Evolutionary conservation across 2,329 filamentous ascomycete genomes (phyloP).

Genomic region (Alternaria postmessia): DNA sequence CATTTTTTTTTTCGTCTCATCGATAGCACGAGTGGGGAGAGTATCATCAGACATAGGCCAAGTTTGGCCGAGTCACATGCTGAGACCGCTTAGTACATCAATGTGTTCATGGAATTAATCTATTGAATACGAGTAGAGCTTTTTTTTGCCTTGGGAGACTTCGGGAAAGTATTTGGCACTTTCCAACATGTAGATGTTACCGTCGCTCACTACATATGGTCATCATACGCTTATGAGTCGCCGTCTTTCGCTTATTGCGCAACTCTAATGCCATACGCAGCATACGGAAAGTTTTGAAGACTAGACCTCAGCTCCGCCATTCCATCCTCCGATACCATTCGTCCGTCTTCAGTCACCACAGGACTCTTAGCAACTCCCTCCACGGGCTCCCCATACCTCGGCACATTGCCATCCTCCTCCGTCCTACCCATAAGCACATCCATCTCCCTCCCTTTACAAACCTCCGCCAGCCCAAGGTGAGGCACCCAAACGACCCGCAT

Average conservation of each 20-base stretch:
- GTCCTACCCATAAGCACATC: constrained; percentile 13
- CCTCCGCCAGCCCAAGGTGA: constrained; percentile 9
- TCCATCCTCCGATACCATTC: constrained; percentile 4
- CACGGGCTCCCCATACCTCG: neutral
- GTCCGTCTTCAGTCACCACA: neutral
- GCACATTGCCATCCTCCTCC: constrained; percentile 3
- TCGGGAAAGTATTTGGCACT: too few species aligned
- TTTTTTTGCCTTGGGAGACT: neutral
- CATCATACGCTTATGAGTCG: too few species aligned
- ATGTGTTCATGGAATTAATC: neutral
- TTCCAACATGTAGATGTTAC: neutral
- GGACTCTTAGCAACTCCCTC: neutral
- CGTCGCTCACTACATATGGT: neutral
- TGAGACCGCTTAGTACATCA: neutral
- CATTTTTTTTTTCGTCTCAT: neutral
- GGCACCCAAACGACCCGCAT: constrained; percentile 13
- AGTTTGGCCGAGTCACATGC: neutral
- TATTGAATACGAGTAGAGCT: neutral
- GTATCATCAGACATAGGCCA: neutral
- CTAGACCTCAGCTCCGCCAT: constrained; percentile 5
- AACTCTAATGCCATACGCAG: constrained; percentile 3
- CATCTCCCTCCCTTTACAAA: constrained; percentile 12
- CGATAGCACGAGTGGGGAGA: neutral
- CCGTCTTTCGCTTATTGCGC: neutral
- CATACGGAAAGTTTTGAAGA: constrained; percentile 9